Percentiles rank a stretch among this genome's conserved stretches.
Evolutionary conservation across 352 stramenopile species (phyloP).

Genomic region (Thraustotheca clavata): DNA sequence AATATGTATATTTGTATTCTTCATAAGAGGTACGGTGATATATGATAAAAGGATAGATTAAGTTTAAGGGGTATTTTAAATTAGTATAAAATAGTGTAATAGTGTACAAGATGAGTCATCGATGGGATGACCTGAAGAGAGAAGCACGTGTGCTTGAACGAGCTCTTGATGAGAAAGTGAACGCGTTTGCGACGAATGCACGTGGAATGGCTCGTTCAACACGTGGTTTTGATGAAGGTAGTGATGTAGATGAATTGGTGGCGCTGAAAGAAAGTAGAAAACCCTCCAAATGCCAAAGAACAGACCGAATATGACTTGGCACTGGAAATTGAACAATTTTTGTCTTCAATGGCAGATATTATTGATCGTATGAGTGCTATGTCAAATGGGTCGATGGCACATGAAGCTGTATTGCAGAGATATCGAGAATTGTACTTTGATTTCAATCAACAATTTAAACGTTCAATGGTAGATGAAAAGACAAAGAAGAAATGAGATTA

Average conservation of each 20-base stretch:
- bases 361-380: slow-evolving; percentile 82
- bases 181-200: slow-evolving; percentile 51
- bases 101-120: slow-evolving; percentile 4
- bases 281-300: slow-evolving; percentile 38
- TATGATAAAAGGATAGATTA: too few relatives aligned
- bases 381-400: slow-evolving; percentile 66
- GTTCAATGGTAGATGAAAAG: slow-evolving; percentile 56
- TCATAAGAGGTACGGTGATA: too few relatives aligned
- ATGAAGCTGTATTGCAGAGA: slow-evolving; percentile 87
- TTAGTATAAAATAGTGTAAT: background rate
- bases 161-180: slow-evolving; percentile 75
- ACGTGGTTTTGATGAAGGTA: slow-evolving; percentile 58
- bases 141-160: slow-evolving; percentile 61
- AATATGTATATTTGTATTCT: too few relatives aligned
- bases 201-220: slow-evolving; percentile 33
- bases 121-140: slow-evolving; percentile 69
- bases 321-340: slow-evolving; percentile 62
- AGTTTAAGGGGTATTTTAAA: background rate
- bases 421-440: slow-evolving; percentile 96
- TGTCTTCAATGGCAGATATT: slow-evolving; percentile 45
- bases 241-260: too few relatives aligned
- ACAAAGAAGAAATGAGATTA: too few relatives aligned
- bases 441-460: slow-evolving; percentile 92
- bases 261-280: slow-evolving; percentile 35
- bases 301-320: slow-evolving; percentile 53